These are phyloP conservation scores for Saturnispora diversa DNA, from an alignment of 805 yeast species.

Conservation along the genomic window DNA sequence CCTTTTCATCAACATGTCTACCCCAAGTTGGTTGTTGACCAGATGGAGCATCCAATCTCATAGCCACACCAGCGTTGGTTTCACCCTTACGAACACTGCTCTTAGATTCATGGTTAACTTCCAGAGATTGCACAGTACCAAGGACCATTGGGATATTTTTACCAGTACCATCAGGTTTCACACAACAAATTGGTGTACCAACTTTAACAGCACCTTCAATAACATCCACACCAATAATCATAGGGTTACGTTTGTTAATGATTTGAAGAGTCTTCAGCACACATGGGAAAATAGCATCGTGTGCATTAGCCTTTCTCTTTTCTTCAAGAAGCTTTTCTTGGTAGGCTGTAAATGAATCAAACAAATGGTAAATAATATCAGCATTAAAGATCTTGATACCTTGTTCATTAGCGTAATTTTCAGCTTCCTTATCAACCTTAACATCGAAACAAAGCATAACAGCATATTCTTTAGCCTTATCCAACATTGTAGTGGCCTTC, in stretches of 20 bases:
- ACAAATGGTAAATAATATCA: constrained; percentile 91
- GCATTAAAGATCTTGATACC: constrained; percentile 90
- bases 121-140: constrained; percentile 89
- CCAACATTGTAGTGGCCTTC: constrained; percentile 96
- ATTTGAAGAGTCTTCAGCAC: constrained; percentile 91
- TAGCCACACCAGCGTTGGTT: constrained; percentile 96
- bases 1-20: constrained; percentile 94
- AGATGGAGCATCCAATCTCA: constrained; percentile 91
- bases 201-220: constrained; percentile 79
- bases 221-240: constrained; percentile 98
- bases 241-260: constrained; percentile 96
- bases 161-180: constrained; percentile 74
- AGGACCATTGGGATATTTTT: constrained; percentile 60
- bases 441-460: constrained; percentile 99
- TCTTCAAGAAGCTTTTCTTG: constrained; percentile 82
- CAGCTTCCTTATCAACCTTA: constrained; percentile 94
- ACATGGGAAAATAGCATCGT: constrained; percentile 90
- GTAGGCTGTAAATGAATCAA: constrained; percentile 89
- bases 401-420: constrained; percentile 92
- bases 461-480: constrained; percentile 90
- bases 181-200: constrained; percentile 96
- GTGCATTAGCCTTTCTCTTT: constrained; percentile 82
- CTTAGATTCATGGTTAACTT: constrained; percentile 85
- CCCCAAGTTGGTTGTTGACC: constrained; percentile 97
- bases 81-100: constrained; percentile 85